phyloP scores from a whole-genome alignment of 805 yeast species.

The Spathaspora sp. region DNA sequence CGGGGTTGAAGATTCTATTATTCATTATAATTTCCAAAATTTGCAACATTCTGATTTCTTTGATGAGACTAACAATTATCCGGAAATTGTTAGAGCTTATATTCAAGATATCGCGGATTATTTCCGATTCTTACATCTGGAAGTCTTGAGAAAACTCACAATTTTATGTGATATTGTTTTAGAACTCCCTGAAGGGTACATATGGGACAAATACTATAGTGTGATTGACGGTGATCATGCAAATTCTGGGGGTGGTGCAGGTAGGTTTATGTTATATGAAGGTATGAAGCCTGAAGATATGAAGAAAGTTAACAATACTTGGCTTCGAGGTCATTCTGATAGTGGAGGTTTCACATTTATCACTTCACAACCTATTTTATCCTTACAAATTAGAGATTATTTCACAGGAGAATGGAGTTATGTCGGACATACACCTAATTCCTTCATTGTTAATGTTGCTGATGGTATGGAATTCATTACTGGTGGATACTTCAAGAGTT shows the following conservation, averaged over 20 bases:
- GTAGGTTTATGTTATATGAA: slow-evolving; percentile 27
- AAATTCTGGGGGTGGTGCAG: slow-evolving; percentile 26
- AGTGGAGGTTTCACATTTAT: slow-evolving; percentile 28
- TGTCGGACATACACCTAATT: slow-evolving; percentile 27
- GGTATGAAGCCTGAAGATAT: slow-evolving; percentile 21
- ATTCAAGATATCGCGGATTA: slow-evolving; percentile 20
- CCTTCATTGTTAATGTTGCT: slow-evolving; percentile 26
- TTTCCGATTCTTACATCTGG: slow-evolving; percentile 18
- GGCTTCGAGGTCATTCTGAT: slow-evolving; percentile 30
- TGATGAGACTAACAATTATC: slow-evolving; percentile 16
- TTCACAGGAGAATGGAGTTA: slow-evolving; percentile 26
- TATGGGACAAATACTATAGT: slow-evolving; percentile 26
- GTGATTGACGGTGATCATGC: slow-evolving; percentile 17
- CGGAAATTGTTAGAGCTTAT: slow-evolving; percentile 21
- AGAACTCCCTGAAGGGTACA: slow-evolving; percentile 25
- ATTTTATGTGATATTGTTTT: slow-evolving; percentile 23
- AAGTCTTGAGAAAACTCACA: slow-evolving; percentile 19
- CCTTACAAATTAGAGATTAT: slow-evolving; percentile 28
- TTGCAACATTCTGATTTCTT: slow-evolving; percentile 20
- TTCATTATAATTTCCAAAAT: slow-evolving; percentile 24
- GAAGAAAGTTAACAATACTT: slow-evolving; percentile 20
- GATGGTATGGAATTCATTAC: slow-evolving; percentile 30
- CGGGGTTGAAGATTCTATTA: slow-evolving; percentile 25
- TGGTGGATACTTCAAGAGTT: slow-evolving; percentile 25
- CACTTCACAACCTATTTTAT: slow-evolving; percentile 28